Evolutionary conservation across 2,329 filamentous ascomycete genomes (phyloP).

Genomic region (Aspergillus flavus): DNA sequence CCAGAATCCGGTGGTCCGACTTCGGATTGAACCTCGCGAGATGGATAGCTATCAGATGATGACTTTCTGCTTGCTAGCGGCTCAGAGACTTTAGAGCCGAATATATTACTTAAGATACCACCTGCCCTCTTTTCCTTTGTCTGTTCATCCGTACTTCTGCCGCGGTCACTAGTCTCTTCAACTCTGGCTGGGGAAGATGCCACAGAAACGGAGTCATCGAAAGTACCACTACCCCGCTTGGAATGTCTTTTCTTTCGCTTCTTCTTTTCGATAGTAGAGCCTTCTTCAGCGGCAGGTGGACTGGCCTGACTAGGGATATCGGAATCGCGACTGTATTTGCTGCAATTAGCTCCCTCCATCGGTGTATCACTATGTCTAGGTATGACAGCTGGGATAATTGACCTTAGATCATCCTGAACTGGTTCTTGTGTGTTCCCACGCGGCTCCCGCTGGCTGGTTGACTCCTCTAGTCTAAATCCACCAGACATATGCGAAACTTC

Average conservation of each 20-base stretch:
- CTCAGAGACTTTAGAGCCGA: constrained; percentile 39
- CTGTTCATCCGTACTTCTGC: constrained; percentile 36
- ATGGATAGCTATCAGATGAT: constrained; percentile 31
- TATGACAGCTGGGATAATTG: constrained; percentile 24
- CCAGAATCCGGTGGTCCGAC: constrained; percentile 35
- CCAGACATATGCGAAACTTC: constrained; percentile 36
- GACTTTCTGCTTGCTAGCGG: constrained; percentile 30
- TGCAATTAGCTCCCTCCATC: constrained; percentile 21
- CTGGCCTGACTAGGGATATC: constrained; percentile 23
- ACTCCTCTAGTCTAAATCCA: constrained; percentile 29
- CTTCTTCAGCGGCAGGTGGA: constrained; percentile 12
- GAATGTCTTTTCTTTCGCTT: constrained; percentile 31
- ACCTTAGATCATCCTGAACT: constrained; percentile 16
- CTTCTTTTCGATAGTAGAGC: constrained; percentile 25
- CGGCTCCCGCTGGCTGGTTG: constrained; percentile 2
- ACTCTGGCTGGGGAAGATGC: constrained; percentile 36
- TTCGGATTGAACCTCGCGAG: constrained; percentile 41
- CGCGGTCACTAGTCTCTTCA: constrained; percentile 35
- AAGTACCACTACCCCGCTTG: constrained; percentile 29
- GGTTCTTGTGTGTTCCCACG: background rate
- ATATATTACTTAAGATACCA: constrained; percentile 42
- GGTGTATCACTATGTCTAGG: constrained; percentile 13
- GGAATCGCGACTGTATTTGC: constrained; percentile 25
- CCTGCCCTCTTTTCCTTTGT: constrained; percentile 35
- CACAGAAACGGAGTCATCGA: constrained; percentile 42